phyloP scores from a whole-genome alignment of 2,329 filamentous ascomycete species.

The Cladosporium colombiae region DNA sequence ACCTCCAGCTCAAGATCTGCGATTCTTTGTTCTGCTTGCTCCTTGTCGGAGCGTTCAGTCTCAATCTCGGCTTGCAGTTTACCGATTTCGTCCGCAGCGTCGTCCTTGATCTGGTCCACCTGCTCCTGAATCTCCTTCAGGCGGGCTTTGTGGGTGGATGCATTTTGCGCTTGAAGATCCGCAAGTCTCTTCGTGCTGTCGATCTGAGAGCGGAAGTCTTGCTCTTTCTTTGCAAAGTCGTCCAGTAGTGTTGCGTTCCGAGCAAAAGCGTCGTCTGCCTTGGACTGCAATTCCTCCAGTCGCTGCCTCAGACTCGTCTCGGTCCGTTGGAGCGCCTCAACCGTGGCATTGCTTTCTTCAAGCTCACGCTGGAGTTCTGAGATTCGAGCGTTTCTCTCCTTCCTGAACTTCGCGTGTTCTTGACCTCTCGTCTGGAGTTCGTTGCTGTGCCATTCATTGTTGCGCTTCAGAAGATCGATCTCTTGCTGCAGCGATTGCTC shows the following conservation, averaged over 20 bases:
- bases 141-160: slow-evolving; percentile 69
- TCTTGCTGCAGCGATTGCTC: slow-evolving; percentile 90
- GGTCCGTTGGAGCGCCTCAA: slow-evolving; percentile 75
- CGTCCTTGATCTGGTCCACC: slow-evolving; percentile 65
- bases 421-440: slow-evolving; percentile 88
- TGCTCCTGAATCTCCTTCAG: slow-evolving; percentile 68
- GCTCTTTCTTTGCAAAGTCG: slow-evolving; percentile 75
- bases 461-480: slow-evolving; percentile 81
- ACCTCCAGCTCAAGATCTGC: slow-evolving; percentile 65
- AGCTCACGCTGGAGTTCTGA: slow-evolving; percentile 84
- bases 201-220: slow-evolving; percentile 83
- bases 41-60: slow-evolving; percentile 58
- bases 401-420: slow-evolving; percentile 86
- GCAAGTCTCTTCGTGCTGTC: slow-evolving; percentile 79
- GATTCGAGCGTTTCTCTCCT: slow-evolving; percentile 90
- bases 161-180: slow-evolving; percentile 76
- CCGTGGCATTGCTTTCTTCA: slow-evolving; percentile 76
- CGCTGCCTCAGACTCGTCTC: slow-evolving; percentile 79
- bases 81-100: slow-evolving; percentile 60
- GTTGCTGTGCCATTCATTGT: slow-evolving; percentile 88
- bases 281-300: slow-evolving; percentile 79
- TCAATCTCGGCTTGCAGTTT: slow-evolving; percentile 52
- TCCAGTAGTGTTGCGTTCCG: slow-evolving; percentile 86
- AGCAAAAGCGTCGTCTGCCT: slow-evolving; percentile 78
- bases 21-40: slow-evolving; percentile 62